Base-by-base conservation (phyloP, 441 rosid species). In the Bocquillonia castaneifolia region DNA sequence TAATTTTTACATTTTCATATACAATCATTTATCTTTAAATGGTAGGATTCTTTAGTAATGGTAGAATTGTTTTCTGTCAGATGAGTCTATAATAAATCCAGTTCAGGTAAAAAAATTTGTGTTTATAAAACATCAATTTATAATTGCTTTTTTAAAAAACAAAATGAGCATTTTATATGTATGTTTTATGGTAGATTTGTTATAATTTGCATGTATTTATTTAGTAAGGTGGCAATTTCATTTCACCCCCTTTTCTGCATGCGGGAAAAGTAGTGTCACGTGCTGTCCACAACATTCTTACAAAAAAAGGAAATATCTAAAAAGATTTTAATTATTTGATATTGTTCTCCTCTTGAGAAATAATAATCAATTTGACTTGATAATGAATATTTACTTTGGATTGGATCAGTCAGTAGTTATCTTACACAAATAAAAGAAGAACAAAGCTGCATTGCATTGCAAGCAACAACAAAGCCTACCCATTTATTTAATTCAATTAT, bases 251-350 rank as follows among this genome's bases (percentile, higher is more conserved):
- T 89, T 84, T 87, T 84, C 72, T 64, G 93, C 97, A 91, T 77
- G 97, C 95, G 83, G 67, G 59, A 83, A 91, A 91, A 91, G 97
- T 62, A 68, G 53, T 55, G 76, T 80, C 95, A 86, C 93, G 89
- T 91, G 97, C 87, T 85, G 62, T 60, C 86, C 89, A 79, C 82
- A 66, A 58, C 55, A 70, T 31, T 67, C 67, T 72, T 63, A 57
- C 67, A 36, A 56, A 18, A 45, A 18, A 57, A 59, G 29, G 14
- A 10, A 23, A 36, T 31, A 34, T 36, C 8, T 39, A 26, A 54
- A n/a, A 23, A 18, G 0, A 18, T 3, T 51, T 12, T 34, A 17
- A 14, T 15, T 15, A 48, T 50, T 64, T 26, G 36, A 1, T 20
- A 14, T 32, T n/a, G 26, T 37, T 37, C 53, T 42, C 29, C 61